phyloP scores from a whole-genome alignment of 805 yeast species.

The Suhomyces sp. region DNA sequence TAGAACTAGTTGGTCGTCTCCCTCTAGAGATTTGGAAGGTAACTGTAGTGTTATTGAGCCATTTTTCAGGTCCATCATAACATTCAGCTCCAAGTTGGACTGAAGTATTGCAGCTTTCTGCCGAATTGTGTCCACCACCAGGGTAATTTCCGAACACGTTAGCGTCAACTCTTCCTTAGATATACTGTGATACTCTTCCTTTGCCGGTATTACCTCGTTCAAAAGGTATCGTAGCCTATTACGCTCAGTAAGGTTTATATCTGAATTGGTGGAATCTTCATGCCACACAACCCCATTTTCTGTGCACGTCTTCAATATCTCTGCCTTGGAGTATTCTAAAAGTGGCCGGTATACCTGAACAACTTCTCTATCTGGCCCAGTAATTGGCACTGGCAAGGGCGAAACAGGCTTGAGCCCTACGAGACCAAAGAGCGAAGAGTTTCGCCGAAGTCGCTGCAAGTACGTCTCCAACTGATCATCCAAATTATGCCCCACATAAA shows the following conservation, averaged over 20 bases:
- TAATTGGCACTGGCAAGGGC: conserved; percentile 22
- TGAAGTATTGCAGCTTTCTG: background rate
- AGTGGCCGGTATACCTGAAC: conserved; percentile 50
- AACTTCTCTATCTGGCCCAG: conserved; percentile 2
- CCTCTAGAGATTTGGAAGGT: conserved; percentile 8
- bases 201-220: conserved; percentile 1
- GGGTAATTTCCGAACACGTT: conserved; percentile 9
- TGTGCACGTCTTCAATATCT: conserved; percentile 46
- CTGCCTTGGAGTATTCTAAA: conserved; percentile 41
- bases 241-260: conserved; percentile 52
- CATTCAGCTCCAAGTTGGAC: background rate
- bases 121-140: background rate
- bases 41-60: conserved; percentile 11
- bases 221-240: conserved; percentile 49
- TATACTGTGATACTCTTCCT: background rate
- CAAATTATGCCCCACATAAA: conserved; percentile 64
- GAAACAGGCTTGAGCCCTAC: conserved; percentile 46
- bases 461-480: conserved; percentile 76
- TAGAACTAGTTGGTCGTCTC: conserved; percentile 15
- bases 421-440: conserved; percentile 51
- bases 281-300: conserved; percentile 51
- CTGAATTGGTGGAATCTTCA: conserved; percentile 65
- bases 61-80: conserved; percentile 5
- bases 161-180: conserved; percentile 9
- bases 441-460: conserved; percentile 47